These are phyloP conservation scores for Chloromonas sp. DNA, from an alignment of 163 green algal species.

Conservation along the genomic window DNA sequence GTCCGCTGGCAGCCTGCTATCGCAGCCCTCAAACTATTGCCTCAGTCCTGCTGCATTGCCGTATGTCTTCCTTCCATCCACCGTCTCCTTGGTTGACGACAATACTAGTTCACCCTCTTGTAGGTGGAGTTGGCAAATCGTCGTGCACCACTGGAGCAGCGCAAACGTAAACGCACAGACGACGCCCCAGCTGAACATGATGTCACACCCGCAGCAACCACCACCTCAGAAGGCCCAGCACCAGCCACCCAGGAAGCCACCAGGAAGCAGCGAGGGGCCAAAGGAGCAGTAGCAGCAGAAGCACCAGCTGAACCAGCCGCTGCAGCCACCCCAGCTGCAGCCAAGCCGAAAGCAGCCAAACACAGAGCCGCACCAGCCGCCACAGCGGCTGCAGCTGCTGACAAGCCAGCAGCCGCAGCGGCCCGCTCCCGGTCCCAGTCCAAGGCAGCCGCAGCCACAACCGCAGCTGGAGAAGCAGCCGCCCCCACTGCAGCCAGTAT, in stretches of 20 bases:
- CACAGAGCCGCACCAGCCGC: constrained; percentile 6
- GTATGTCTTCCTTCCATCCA: too few relatives aligned
- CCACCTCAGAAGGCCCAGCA: too few relatives aligned
- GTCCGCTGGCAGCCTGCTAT: not conserved
- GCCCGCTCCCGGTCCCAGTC: not conserved
- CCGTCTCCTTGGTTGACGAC: too few relatives aligned
- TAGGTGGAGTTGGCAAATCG: constrained; percentile 73
- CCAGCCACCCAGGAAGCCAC: not conserved
- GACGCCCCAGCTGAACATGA: constrained; percentile 7
- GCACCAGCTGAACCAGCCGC: constrained; percentile 12
- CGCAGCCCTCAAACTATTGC: not conserved
- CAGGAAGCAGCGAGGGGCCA: not conserved
- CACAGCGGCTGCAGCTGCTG: not conserved
- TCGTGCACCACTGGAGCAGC: constrained; percentile 60
- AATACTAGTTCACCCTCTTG: not conserved
- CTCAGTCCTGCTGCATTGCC: not conserved
- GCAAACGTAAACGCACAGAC: constrained; percentile 53
- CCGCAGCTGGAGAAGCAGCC: not conserved
- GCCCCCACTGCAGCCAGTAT: not conserved
- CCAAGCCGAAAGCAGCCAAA: not conserved
- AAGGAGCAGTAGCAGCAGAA: constrained; percentile 8
- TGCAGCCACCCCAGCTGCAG: constrained; percentile 6
- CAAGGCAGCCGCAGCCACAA: not conserved
- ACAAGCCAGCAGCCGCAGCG: not conserved
- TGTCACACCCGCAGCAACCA: not conserved